Evolutionary conservation across 208 protist species (phyloP).

Genomic region (Leishmania martiniquensis): DNA sequence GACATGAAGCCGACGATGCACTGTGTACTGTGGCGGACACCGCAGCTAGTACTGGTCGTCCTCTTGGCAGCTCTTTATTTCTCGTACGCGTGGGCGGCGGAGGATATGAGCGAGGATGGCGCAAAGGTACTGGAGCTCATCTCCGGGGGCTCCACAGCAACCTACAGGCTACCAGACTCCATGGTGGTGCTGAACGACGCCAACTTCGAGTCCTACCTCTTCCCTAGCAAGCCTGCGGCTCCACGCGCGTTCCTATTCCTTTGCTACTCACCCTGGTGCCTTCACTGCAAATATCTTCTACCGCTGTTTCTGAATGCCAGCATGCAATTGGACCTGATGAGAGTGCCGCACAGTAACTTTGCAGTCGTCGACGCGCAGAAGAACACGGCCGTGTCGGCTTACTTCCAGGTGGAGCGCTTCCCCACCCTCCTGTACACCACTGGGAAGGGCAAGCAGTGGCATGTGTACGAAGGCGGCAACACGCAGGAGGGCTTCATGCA

Average conservation of each 20-base stretch:
- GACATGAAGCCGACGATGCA: neutral
- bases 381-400: constrained; percentile 43
- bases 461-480: constrained; percentile 60
- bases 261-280: constrained; percentile 86
- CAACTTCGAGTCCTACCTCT: constrained; percentile 77
- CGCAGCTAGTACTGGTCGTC: constrained; percentile 8
- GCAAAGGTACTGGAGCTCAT: constrained; percentile 29
- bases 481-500: constrained; percentile 55
- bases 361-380: constrained; percentile 65
- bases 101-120: constrained; percentile 22
- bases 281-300: constrained; percentile 73
- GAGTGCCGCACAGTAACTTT: constrained; percentile 32
- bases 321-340: constrained; percentile 32
- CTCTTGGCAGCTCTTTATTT: constrained; percentile 5
- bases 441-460: constrained; percentile 49
- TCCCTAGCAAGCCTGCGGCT: constrained; percentile 31
- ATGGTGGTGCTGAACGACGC: constrained; percentile 40
- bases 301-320: constrained; percentile 80
- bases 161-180: constrained; percentile 41
- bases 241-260: constrained; percentile 74
- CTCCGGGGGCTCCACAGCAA: constrained; percentile 19
- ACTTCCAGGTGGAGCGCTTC: constrained; percentile 63
- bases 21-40: neutral
- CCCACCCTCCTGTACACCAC: constrained; percentile 86
- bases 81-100: constrained; percentile 6